Evolutionary conservation across 1,139 yeast species (phyloP), one percentile per base, ranked within the genome.

Genomic region (Pichia sp.): DNA sequence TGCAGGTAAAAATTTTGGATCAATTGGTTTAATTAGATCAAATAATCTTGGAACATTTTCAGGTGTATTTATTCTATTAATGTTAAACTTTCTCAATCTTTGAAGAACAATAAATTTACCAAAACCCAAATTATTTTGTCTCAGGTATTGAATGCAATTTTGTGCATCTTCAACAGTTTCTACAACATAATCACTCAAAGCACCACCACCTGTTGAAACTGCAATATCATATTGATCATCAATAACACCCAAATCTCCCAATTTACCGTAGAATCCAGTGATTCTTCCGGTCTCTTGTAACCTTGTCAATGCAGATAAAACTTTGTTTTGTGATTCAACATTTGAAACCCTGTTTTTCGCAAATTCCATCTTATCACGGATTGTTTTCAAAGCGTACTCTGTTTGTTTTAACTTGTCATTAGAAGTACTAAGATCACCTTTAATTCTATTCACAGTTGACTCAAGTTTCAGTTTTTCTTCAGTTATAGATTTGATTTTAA

Each of bases 151-250:
- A 51, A 94, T 86, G 66, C 98, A 92, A 43, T 79, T 80, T 63
- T 89, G 97, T 1, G 96, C 98, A 29, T 87, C 84, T 58, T 87
- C 96, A 11, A 92, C 97, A 0, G 90, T 81, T 45, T 89, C 97
- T 3, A 94, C 97, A 20, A 94, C 97, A 73, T 89, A 80, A 48
- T 95, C 92, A 61, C 90, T 95, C 50, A 94, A 71, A 11, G 92
- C 82, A 1, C 96, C 90, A 58, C 95, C 88, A 0, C 97, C 98
- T 0, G 98, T 92, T 0, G 97, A 89, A 23, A 94, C 80, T 0
- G 98, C 98, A 45, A 89, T 77, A 66, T 94, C 98, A 63, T 85
- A 94, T 59, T 77, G 76, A 56, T 85, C 87, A 60, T 88, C 96
- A 56, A 92, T 92, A 1, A 78, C 75, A 16, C 97, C 99, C 44